Base-by-base conservation (phyloP, 768 basidiomycete species). In the Punctularia strigosozonata region DNA sequence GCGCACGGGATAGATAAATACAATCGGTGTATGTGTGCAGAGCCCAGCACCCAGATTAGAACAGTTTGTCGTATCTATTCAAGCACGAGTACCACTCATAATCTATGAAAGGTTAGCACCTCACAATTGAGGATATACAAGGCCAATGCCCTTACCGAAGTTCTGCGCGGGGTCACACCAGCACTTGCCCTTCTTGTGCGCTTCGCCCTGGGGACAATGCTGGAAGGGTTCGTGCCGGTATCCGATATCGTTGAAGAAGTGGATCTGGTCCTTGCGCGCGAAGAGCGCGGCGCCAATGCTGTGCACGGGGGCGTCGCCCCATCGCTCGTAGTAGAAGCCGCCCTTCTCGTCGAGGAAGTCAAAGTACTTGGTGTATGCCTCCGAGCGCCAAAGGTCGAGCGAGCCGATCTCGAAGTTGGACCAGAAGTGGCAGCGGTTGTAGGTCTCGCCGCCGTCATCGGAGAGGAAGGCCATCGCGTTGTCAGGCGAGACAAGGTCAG, bases 221-320 rank as follows among this genome's bases (percentile, higher is more conserved):
- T 90, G 86, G 75, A 97, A 97, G 8, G 90, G 89, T 49, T 88
- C 80, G 50, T 97, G 91, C 24, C 79, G 71, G 55, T 95, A 98
- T 3, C 80, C 92, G 37, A 98, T 87, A 52, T 97, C 90, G 46
- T 81, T 74, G 68, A 97, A 97, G 65, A 88, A 98, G 57, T 95
- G 87, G 31, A 97, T 78, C 58, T 89, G 84, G 14, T 88, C 82
- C 54, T 86, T 91, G 55, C 70, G 71, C 0, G 88, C 82, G 47
- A 97, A 86, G 6, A 98, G 65, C 0, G 92, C 81, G 1, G 83
- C 91, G 25, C 85, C 94, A 42, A 97, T 90, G 28, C 70, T 73
- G 54, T 80, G 77, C 4, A 80, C 73, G 3, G 75, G 76, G 0
- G 94, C 94, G 61, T 95, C 92, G 36, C 94, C 94, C 89, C 89